A percentile compares a stretch with the other conserved stretches of the same genome.
Evolutionary conservation across 2,329 filamentous ascomycete genomes (phyloP).

Genomic region (Penicillium verrucosum): DNA sequence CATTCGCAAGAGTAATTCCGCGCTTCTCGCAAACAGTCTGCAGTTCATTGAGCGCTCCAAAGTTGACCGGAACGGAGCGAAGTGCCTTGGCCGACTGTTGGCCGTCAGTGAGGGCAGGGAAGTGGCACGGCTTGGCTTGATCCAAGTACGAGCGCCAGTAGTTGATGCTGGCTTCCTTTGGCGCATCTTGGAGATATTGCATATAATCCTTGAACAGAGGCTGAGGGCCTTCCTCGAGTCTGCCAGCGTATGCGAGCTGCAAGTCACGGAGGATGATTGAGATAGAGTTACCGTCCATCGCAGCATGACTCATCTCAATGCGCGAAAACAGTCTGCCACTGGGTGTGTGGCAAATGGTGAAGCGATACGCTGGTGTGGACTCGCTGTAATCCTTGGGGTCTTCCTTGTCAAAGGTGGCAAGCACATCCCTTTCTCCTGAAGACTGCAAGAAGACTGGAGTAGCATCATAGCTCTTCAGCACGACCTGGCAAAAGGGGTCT

Average conservation of each 20-base stretch:
- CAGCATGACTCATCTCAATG: conserved; percentile 52
- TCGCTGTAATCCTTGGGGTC: conserved; percentile 25
- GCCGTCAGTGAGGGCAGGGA: conserved; percentile 37
- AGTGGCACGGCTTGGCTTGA: conserved; percentile 35
- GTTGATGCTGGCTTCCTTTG: conserved; percentile 28
- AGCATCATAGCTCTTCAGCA: conserved; percentile 31
- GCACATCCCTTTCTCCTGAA: conserved; percentile 27
- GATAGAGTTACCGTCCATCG: conserved; percentile 53
- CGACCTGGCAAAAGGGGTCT: conserved; percentile 36
- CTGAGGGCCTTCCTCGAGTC: conserved; percentile 36
- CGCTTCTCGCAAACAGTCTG: conserved; percentile 41
- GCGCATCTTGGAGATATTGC: conserved; percentile 27
- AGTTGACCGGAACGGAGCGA: conserved; percentile 31
- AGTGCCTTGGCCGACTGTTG: conserved; percentile 23
- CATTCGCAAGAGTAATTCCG: conserved; percentile 50
- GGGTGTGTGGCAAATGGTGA: conserved; percentile 46
- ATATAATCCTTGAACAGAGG: conserved; percentile 39
- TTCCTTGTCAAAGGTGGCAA: conserved; percentile 31
- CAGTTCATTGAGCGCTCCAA: conserved; percentile 29
- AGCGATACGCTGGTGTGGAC: conserved; percentile 43
- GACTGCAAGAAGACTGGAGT: conserved; percentile 32
- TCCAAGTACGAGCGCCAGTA: conserved; percentile 41
- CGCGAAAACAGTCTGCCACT: conserved; percentile 42
- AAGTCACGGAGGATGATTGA: conserved; percentile 49
- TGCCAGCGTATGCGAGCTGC: conserved; percentile 44